phyloP scores from a whole-genome alignment of 1,139 yeast species.

The Candida glucosophila region DNA sequence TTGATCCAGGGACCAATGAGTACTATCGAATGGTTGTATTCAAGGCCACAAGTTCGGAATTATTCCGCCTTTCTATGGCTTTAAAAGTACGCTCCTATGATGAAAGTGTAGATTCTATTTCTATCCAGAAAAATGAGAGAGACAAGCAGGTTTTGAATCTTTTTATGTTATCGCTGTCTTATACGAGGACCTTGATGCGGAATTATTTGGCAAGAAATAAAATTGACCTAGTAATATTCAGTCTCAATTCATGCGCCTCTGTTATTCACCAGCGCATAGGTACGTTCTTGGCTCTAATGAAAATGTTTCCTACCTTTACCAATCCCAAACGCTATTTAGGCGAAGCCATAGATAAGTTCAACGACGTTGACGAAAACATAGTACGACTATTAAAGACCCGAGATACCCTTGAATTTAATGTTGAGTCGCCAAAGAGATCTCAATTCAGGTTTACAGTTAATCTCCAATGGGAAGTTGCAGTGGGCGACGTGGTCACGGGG shows the following conservation, averaged over 20 bases:
- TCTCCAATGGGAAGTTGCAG: conserved; percentile 21
- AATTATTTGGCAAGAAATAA: conserved; percentile 20
- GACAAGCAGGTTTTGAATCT: too few relatives aligned
- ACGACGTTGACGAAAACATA: conserved; percentile 1
- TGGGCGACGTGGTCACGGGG: conserved; percentile 16
- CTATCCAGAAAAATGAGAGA: too few relatives aligned
- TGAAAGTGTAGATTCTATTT: conserved; percentile 14
- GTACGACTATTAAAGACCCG: conserved; percentile 14
- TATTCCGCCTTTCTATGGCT: conserved; percentile 15
- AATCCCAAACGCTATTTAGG: too few relatives aligned
- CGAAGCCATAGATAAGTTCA: not conserved
- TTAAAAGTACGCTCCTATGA: conserved; percentile 11
- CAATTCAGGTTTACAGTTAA: conserved; percentile 5
- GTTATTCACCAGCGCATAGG: conserved; percentile 15
- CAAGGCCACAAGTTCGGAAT: conserved; percentile 13
- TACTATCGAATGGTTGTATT: conserved; percentile 15
- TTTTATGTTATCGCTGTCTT: conserved; percentile 16
- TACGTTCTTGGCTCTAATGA: conserved; percentile 1
- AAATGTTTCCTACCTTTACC: too few relatives aligned
- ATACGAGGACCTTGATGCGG: conserved; percentile 9
- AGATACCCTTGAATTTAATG: conserved; percentile 11
- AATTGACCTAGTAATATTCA: conserved; percentile 21
- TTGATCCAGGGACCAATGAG: conserved; percentile 4
- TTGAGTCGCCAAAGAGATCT: too few relatives aligned
- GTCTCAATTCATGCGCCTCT: conserved; percentile 23